A percentile compares a stretch with the other conserved stretches of the same genome.
Conservation (phyloP, 2,329 filamentous ascomycete species). For the Ceratocystis cacaofunesta region DNA sequence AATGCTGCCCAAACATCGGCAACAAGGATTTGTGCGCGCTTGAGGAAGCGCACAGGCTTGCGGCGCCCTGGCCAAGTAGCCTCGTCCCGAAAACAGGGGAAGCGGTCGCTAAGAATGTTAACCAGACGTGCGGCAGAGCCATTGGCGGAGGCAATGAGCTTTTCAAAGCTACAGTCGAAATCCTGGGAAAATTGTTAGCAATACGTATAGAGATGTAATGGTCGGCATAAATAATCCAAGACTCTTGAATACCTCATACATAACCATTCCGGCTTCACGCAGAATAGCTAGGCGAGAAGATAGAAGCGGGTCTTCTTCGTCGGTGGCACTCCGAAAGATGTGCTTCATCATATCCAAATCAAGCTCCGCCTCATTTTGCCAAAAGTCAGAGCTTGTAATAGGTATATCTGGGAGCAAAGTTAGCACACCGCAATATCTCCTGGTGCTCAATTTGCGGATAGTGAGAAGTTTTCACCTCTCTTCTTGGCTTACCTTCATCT, state of each 20-base stretch:
- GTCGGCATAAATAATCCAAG: not conserved
- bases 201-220: not conserved
- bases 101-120: constrained; percentile 69
- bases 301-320: constrained; percentile 76
- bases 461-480: no score
- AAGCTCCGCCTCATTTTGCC: constrained; percentile 62
- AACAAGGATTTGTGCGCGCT: constrained; percentile 88
- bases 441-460: not conserved
- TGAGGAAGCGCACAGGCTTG: constrained; percentile 63
- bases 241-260: constrained; percentile 48
- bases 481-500: constrained; percentile 49
- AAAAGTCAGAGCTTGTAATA: constrained; percentile 78
- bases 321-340: constrained; percentile 74
- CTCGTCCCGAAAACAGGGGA: constrained; percentile 76
- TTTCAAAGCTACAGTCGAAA: constrained; percentile 59
- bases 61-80: constrained; percentile 56
- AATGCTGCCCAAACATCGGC: constrained; percentile 97
- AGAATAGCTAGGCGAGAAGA: constrained; percentile 63
- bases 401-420: constrained; percentile 48
- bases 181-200: constrained; percentile 33
- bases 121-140: constrained; percentile 72
- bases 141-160: constrained; percentile 58
- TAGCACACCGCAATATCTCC: not conserved
- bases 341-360: constrained; percentile 57
- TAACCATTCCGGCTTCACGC: constrained; percentile 64